phyloP scores from a whole-genome alignment of 2,329 filamentous ascomycete genomes.

The Xylaria sp. region DNA sequence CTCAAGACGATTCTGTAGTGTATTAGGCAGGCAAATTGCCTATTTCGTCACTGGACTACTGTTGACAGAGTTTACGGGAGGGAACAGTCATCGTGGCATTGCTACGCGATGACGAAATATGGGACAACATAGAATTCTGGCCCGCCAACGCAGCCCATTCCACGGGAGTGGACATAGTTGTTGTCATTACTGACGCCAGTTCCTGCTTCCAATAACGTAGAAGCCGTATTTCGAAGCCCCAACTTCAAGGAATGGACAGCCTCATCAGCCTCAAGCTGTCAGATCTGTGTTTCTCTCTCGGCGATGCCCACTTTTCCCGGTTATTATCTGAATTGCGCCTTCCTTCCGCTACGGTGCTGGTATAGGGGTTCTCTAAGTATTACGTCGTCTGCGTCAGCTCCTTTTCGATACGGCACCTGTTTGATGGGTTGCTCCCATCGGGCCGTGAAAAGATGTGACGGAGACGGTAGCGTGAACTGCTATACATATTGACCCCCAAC shows the following conservation, averaged over 20 bases:
- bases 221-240: background rate
- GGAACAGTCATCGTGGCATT: slow-evolving; percentile 26
- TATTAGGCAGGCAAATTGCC: too few species aligned
- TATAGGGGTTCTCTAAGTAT: background rate
- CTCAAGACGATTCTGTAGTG: too few species aligned
- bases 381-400: slow-evolving; percentile 1
- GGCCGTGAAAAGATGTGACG: too few species aligned
- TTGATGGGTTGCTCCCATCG: background rate
- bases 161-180: background rate
- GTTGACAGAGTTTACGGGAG: too few species aligned
- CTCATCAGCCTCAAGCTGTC: slow-evolving; percentile 10
- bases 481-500: too few species aligned
- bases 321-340: background rate
- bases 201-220: background rate
- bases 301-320: background rate
- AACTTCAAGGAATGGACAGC: background rate
- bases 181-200: background rate
- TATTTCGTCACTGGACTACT: slow-evolving; percentile 3
- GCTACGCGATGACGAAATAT: slow-evolving; percentile 37
- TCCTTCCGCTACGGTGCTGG: background rate
- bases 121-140: slow-evolving; percentile 12
- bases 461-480: too few species aligned
- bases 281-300: background rate
- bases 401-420: background rate
- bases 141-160: background rate